Evolutionary conservation across 805 yeast species (phyloP).

Genomic region (Saccharomycopsis sp.): DNA sequence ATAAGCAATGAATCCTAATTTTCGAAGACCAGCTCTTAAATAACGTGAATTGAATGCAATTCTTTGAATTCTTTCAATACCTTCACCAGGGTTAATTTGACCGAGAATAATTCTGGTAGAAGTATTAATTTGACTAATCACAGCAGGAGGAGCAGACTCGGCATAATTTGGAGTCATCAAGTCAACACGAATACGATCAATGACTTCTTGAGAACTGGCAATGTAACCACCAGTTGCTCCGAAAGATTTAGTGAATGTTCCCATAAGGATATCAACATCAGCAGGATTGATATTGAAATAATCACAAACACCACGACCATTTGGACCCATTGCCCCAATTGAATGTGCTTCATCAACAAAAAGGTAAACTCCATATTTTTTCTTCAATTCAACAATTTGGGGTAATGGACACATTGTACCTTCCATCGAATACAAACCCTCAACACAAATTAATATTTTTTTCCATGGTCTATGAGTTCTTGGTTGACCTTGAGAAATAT

Average conservation of each 20-base stretch:
- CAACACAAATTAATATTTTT: conserved; percentile 75
- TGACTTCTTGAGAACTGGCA: conserved; percentile 60
- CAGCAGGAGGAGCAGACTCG: conserved; percentile 87
- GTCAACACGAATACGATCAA: conserved; percentile 65
- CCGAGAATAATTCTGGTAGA: conserved; percentile 75
- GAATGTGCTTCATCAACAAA: conserved; percentile 98
- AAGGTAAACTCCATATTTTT: conserved; percentile 79
- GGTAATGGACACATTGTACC: conserved; percentile 87
- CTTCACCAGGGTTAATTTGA: conserved; percentile 84
- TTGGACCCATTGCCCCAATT: conserved; percentile 95
- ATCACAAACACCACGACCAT: conserved; percentile 92
- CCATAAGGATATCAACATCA: conserved; percentile 85
- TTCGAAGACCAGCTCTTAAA: conserved; percentile 78
- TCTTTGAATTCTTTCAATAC: conserved; percentile 79
- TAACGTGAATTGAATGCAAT: conserved; percentile 95
- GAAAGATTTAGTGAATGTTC: conserved; percentile 93
- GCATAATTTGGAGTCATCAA: conserved; percentile 67
- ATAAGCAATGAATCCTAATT: conserved; percentile 86
- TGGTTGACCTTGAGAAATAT: conserved; percentile 90
- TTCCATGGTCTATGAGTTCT: conserved; percentile 95
- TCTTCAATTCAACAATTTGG: conserved; percentile 54
- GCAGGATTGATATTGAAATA: conserved; percentile 73
- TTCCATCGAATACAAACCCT: conserved; percentile 88
- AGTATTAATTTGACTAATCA: conserved; percentile 75
- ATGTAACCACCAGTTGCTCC: conserved; percentile 99